Conservation (phyloP, 2,329 filamentous ascomycete species). For the Penicillium sp. region DNA sequence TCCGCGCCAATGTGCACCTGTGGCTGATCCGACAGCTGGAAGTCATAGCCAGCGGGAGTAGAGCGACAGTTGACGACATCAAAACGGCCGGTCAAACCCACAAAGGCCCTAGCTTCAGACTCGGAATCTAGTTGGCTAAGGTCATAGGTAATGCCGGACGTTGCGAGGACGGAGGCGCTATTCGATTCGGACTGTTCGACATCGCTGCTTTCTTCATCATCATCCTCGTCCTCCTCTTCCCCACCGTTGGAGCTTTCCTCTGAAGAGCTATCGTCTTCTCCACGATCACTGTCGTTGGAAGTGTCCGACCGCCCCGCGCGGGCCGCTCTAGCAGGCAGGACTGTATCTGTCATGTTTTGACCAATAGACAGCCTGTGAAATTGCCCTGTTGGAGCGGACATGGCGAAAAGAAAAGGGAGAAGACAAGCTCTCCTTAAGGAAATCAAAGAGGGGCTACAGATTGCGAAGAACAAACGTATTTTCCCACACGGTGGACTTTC, state of each 20-base stretch:
- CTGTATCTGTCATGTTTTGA: slow-evolving; percentile 32
- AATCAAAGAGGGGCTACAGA: slow-evolving; percentile 8
- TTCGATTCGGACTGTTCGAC: slow-evolving; percentile 20
- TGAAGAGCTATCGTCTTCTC: slow-evolving; percentile 11
- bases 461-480: slow-evolving; percentile 13
- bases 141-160: slow-evolving; percentile 39
- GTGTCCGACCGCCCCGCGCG: slow-evolving; percentile 18
- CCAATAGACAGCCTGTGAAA: slow-evolving; percentile 41
- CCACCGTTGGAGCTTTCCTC: slow-evolving; percentile 14
- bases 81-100: slow-evolving; percentile 35
- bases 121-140: slow-evolving; percentile 31
- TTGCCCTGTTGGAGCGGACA: slow-evolving; percentile 42
- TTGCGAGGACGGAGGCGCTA: slow-evolving; percentile 25
- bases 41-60: slow-evolving; percentile 34
- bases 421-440: not conserved
- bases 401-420: slow-evolving; percentile 22
- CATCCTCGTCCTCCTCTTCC: slow-evolving; percentile 10
- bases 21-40: slow-evolving; percentile 37
- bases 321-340: slow-evolving; percentile 19
- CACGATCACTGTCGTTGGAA: slow-evolving; percentile 17
- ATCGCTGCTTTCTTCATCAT: slow-evolving; percentile 18
- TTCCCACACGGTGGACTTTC: slow-evolving; percentile 10
- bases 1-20: slow-evolving; percentile 33
- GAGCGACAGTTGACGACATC: slow-evolving; percentile 36
- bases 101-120: slow-evolving; percentile 32